Evolutionary conservation across 768 basidiomycete genomes (phyloP).

Genomic region (Russula brevipes): DNA sequence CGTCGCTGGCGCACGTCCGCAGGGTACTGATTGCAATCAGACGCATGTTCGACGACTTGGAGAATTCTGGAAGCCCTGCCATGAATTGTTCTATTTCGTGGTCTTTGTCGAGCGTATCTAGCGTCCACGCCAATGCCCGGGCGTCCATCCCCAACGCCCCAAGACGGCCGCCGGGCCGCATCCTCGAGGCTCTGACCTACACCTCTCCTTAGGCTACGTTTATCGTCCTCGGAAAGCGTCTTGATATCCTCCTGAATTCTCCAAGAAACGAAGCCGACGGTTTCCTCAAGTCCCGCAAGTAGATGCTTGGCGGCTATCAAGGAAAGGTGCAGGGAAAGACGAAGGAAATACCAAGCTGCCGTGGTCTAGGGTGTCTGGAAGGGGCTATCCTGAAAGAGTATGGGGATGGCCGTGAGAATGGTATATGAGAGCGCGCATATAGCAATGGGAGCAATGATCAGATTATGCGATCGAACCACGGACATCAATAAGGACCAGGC

Average conservation of each 20-base stretch:
- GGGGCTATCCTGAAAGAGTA: constrained; percentile 2
- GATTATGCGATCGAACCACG: neutral
- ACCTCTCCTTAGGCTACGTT: neutral
- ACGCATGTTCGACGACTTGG: neutral
- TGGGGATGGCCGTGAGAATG: neutral
- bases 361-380: constrained; percentile 2
- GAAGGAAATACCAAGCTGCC: neutral
- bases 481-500: neutral
- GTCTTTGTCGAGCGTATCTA: neutral
- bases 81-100: constrained; percentile 1
- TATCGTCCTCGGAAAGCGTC: neutral
- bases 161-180: neutral
- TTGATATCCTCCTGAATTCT: neutral
- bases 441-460: neutral
- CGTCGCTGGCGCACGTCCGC: too few species aligned
- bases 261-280: neutral
- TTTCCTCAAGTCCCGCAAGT: neutral
- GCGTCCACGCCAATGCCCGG: neutral
- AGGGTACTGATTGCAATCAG: neutral
- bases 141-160: neutral
- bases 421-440: neutral
- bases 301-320: neutral
- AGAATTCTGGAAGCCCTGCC: neutral
- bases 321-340: neutral
- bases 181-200: neutral